phyloP scores from a whole-genome alignment of 192 early-diverging fungal species.

The Allomyces javanicus region DNA sequence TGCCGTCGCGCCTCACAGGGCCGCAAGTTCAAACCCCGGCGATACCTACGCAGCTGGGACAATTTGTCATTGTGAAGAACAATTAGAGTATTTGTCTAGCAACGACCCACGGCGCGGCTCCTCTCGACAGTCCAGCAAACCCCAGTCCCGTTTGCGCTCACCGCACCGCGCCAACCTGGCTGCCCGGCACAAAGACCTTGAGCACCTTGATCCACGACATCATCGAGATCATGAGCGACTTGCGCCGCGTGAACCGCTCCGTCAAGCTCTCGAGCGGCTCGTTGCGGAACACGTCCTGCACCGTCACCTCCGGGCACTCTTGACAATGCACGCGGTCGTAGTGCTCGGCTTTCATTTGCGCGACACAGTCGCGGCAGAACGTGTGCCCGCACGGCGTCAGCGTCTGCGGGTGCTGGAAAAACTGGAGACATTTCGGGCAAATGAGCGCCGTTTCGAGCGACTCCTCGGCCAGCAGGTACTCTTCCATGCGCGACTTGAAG shows the following conservation, averaged over 20 bases:
- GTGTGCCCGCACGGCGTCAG: conserved; percentile 37
- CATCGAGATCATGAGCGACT: conserved; percentile 8
- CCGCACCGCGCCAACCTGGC: too few relatives aligned
- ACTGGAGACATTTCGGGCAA: conserved; percentile 25
- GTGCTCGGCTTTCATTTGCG: conserved; percentile 26
- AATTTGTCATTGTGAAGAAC: too few relatives aligned
- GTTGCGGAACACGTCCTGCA: conserved; percentile 20
- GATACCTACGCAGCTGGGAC: too few relatives aligned
- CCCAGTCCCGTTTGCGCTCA: too few relatives aligned
- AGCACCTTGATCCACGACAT: not conserved
- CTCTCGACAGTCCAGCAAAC: too few relatives aligned
- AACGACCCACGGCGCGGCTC: too few relatives aligned
- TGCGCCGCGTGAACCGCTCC: conserved; percentile 25
- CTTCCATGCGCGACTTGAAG: conserved; percentile 26
- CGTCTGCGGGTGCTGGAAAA: conserved; percentile 25
- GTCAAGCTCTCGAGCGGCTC: conserved; percentile 23
- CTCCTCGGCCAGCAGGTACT: conserved; percentile 30
- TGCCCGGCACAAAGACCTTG: not conserved
- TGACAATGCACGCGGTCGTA: conserved; percentile 27
- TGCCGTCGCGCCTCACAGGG: too few relatives aligned
- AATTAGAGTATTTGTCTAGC: too few relatives aligned
- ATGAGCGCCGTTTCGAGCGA: conserved; percentile 35
- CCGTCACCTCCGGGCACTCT: conserved; percentile 12
- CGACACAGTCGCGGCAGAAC: conserved; percentile 25
- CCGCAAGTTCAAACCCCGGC: too few relatives aligned